These are phyloP conservation scores for Citrullus amarus DNA, from an alignment of 306 rosid genomes.

Conservation along the genomic window DNA sequence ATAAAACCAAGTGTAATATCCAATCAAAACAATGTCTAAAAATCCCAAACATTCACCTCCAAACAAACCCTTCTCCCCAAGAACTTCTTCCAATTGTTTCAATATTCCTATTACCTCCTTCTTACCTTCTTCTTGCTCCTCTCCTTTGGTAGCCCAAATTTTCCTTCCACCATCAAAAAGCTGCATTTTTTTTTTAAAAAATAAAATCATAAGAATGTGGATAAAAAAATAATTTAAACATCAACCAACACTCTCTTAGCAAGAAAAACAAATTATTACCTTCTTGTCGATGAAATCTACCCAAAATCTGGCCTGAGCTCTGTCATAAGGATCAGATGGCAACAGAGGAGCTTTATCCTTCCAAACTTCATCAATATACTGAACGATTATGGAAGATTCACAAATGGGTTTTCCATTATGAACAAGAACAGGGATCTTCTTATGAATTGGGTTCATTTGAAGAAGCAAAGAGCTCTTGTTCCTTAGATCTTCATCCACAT, in stretches of 20 bases:
- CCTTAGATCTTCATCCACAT: slow-evolving; percentile 20
- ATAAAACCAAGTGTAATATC: not conserved
- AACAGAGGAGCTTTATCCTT: slow-evolving; percentile 12
- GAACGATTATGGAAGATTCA: slow-evolving; percentile 26
- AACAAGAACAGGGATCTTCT: slow-evolving; percentile 42
- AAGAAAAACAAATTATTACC: not conserved
- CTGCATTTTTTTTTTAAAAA: not conserved
- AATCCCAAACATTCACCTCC: slow-evolving; percentile 21
- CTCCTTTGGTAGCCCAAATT: slow-evolving; percentile 8
- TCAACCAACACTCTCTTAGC: too few relatives aligned
- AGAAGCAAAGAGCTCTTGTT: slow-evolving; percentile 40
- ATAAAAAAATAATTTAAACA: too few relatives aligned
- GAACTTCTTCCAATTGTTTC: slow-evolving; percentile 11
- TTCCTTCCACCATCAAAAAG: slow-evolving; percentile 3
- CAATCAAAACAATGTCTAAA: not conserved
- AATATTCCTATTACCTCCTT: not conserved
- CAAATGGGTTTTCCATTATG: slow-evolving; percentile 42
- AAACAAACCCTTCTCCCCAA: slow-evolving; percentile 20
- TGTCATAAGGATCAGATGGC: slow-evolving; percentile 26
- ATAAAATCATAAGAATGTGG: too few relatives aligned
- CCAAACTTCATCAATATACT: slow-evolving; percentile 37
- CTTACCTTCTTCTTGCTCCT: slow-evolving; percentile 5
- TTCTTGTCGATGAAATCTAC: slow-evolving; percentile 26
- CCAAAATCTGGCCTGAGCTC: slow-evolving; percentile 33
- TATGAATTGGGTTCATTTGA: slow-evolving; percentile 39